Conservation (phyloP, 129 eudicot genomes). For the Helianthus tuberosus region DNA sequence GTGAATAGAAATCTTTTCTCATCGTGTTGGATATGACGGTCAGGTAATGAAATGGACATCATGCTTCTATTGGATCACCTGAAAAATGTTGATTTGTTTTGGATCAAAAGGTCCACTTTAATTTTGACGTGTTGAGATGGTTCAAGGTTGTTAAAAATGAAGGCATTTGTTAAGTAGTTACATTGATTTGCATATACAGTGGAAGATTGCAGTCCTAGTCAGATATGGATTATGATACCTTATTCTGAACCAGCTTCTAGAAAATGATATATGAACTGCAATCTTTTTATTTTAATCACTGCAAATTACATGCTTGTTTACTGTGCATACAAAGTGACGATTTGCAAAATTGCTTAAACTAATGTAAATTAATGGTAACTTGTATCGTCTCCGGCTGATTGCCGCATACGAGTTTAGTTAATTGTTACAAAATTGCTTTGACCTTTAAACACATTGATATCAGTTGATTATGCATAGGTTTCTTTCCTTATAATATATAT, state of each 20-base stretch:
- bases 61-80: neutral
- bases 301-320: too few species aligned
- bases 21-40: neutral
- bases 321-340: too few species aligned
- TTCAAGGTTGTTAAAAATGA: neutral
- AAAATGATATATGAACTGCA: neutral
- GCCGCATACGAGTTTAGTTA: too few species aligned
- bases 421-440: too few species aligned
- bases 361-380: too few species aligned
- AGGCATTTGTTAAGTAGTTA: constrained; percentile 3
- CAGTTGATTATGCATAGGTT: too few species aligned
- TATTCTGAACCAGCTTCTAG: constrained; percentile 1
- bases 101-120: neutral
- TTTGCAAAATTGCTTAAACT: too few species aligned
- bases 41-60: neutral
- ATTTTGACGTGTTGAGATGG: neutral
- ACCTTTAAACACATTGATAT: too few species aligned
- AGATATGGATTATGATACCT: constrained; percentile 1
- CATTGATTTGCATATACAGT: constrained; percentile 15
- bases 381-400: too few species aligned
- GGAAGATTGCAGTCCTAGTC: neutral
- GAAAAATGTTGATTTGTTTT: constrained; percentile 2
- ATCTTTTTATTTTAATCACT: too few species aligned
- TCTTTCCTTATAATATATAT: too few species aligned
- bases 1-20: neutral